Evolutionary conservation across 495 filamentous ascomycete species (phyloP).

Genomic region (Penicillium malachiteum): DNA sequence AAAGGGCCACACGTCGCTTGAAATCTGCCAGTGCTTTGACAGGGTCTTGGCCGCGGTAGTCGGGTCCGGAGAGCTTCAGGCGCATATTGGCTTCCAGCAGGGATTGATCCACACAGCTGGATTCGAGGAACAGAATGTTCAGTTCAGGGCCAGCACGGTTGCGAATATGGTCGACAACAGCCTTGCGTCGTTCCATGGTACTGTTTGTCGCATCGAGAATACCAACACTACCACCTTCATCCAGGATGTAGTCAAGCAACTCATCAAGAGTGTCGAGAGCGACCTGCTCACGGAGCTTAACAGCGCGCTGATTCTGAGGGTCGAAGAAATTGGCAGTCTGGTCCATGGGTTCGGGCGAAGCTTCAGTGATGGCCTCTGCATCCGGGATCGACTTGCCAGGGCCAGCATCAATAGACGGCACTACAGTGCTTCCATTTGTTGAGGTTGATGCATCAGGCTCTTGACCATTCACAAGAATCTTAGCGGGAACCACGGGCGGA

Average conservation of each 20-base stretch:
- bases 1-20: slow-evolving; percentile 87
- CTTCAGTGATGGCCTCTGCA: slow-evolving; percentile 30
- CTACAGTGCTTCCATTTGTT: slow-evolving; percentile 31
- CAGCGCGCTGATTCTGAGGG: slow-evolving; percentile 78
- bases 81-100: slow-evolving; percentile 97
- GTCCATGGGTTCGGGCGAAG: slow-evolving; percentile 61
- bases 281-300: slow-evolving; percentile 83
- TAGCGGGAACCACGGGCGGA: slow-evolving; percentile 42
- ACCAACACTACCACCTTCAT: slow-evolving; percentile 85
- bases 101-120: slow-evolving; percentile 76
- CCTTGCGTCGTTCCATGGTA: slow-evolving; percentile 79
- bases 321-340: slow-evolving; percentile 95
- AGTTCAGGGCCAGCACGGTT: slow-evolving; percentile 79
- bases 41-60: slow-evolving; percentile 93
- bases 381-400: slow-evolving; percentile 14
- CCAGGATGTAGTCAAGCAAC: slow-evolving; percentile 80
- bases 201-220: slow-evolving; percentile 98
- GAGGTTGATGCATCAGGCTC: slow-evolving; percentile 29
- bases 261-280: slow-evolving; percentile 92
- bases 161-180: slow-evolving; percentile 79
- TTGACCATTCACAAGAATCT: slow-evolving; percentile 51
- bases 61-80: slow-evolving; percentile 92
- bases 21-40: slow-evolving; percentile 81
- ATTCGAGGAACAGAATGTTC: slow-evolving; percentile 91
- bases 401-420: slow-evolving; percentile 26